These are phyloP conservation scores for Wallacemonas sp. DNA, from an alignment of 208 protist species.

Conservation along the genomic window DNA sequence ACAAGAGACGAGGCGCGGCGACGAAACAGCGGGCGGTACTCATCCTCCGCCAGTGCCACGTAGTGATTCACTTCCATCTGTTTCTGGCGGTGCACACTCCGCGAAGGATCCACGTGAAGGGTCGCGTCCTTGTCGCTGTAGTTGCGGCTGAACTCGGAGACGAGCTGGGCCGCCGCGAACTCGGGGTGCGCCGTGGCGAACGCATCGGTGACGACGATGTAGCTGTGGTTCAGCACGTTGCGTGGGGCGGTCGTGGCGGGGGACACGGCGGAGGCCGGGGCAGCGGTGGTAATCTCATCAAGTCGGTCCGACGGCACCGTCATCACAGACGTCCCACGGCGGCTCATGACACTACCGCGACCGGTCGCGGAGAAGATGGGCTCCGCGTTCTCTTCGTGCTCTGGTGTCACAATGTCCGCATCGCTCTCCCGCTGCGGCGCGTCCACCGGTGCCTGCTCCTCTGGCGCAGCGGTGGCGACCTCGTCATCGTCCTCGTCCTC, in stretches of 20 bases:
- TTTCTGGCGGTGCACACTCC: not conserved
- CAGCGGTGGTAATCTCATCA: too few relatives aligned
- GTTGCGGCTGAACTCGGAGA: not conserved
- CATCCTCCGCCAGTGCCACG: constrained; percentile 20
- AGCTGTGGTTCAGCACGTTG: not conserved
- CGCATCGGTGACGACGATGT: not conserved
- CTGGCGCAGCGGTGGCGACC: too few relatives aligned
- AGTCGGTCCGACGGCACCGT: not conserved
- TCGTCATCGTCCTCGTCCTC: not conserved
- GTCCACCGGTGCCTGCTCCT: too few relatives aligned
- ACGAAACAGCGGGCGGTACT: constrained; percentile 31
- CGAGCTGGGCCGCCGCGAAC: not conserved
- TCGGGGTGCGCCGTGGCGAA: not conserved
- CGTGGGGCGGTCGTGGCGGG: not conserved
- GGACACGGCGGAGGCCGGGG: too few relatives aligned
- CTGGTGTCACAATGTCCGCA: not conserved
- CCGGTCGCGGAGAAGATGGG: not conserved
- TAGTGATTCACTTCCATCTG: constrained; percentile 25
- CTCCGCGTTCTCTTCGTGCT: not conserved
- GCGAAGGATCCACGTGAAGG: not conserved
- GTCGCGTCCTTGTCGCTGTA: not conserved
- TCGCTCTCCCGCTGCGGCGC: too few relatives aligned
- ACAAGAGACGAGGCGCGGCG: constrained; percentile 19
- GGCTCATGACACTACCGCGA: not conserved
- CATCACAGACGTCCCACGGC: not conserved